These are phyloP conservation scores for Xylaria sp. DNA, from an alignment of 2,329 filamentous ascomycete species.

Conservation along the genomic window DNA sequence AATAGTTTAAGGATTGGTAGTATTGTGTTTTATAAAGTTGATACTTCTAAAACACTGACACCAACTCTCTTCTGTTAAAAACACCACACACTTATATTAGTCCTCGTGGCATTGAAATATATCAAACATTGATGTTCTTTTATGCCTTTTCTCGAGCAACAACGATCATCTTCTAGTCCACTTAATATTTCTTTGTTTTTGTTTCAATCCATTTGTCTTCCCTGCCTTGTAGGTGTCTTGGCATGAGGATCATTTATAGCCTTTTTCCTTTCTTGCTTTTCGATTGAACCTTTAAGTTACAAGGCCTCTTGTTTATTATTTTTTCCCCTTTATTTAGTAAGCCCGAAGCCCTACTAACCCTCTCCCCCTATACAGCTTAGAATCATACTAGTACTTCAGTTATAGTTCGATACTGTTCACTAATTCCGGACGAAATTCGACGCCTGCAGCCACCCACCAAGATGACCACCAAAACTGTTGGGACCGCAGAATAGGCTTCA, in stretches of 20 bases:
- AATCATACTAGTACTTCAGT: too few species aligned
- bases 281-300: neutral
- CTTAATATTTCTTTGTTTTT: neutral
- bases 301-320: neutral
- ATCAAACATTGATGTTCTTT: neutral
- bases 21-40: neutral
- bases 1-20: neutral
- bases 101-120: neutral
- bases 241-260: too few species aligned
- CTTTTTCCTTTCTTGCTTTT: neutral
- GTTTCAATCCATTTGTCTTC: neutral
- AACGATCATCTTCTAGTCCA: neutral
- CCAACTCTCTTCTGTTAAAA: neutral
- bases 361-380: too few species aligned
- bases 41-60: neutral
- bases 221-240: too few species aligned
- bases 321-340: too few species aligned
- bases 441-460: too few species aligned
- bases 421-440: too few species aligned
- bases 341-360: too few species aligned
- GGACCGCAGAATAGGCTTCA: too few species aligned
- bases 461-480: too few species aligned
- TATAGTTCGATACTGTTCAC: too few species aligned
- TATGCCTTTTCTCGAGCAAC: constrained; percentile 6
- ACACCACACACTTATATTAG: constrained; percentile 26